phyloP scores from a whole-genome alignment of 2,329 filamentous ascomycete species.

The Neophaeococcomyces mojaviensis region DNA sequence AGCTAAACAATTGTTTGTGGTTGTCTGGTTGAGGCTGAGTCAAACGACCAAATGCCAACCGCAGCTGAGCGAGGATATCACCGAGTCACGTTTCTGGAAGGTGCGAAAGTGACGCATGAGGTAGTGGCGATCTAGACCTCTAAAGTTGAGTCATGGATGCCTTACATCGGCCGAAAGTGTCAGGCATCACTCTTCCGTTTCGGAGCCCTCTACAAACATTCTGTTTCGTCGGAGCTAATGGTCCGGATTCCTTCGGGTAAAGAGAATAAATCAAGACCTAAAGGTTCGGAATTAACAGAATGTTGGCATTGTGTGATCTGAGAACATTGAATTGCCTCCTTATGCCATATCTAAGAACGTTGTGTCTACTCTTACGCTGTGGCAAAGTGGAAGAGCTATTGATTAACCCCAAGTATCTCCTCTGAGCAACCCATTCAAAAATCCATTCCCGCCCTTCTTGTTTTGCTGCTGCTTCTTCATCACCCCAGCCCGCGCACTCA shows the following conservation, averaged over 20 bases:
- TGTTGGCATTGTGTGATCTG: no score
- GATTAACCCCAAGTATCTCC: conserved; percentile 17
- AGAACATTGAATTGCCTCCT: no score
- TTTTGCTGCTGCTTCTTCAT: conserved; percentile 16
- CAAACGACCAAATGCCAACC: background rate
- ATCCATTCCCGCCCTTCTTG: conserved; percentile 15
- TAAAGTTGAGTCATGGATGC: background rate
- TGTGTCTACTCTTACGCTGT: no score
- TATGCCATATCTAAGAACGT: no score
- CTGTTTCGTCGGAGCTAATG: no score
- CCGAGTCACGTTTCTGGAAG: conserved; percentile 6
- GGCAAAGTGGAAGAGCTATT: no score
- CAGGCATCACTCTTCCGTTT: background rate
- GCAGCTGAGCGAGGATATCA: conserved; percentile 1
- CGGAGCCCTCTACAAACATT: background rate
- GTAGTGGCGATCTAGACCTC: background rate
- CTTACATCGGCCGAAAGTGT: background rate
- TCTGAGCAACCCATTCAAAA: conserved; percentile 20
- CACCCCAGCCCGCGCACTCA: conserved; percentile 20
- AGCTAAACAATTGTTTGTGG: background rate
- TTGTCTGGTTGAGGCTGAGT: background rate
- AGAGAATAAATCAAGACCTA: no score
- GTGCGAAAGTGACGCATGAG: conserved; percentile 4
- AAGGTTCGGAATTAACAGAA: no score
- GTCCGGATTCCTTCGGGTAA: no score